These are phyloP conservation scores for Salix dunnii DNA, from an alignment of 345 rosid species.

Conservation along the genomic window DNA sequence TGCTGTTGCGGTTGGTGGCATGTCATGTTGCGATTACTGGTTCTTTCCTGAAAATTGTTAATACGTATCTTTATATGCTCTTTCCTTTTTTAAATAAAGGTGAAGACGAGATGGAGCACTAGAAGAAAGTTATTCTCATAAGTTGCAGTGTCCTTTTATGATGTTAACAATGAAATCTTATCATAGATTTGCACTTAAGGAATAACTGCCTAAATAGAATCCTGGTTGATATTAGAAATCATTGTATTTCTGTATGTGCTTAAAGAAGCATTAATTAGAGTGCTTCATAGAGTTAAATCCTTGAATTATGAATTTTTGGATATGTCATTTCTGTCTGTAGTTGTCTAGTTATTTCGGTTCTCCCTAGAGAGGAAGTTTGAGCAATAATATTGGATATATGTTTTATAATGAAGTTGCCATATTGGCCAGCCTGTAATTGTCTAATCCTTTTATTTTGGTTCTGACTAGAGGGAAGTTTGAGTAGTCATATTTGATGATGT, in stretches of 20 bases:
- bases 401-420: background rate
- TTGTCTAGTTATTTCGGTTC: background rate
- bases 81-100: background rate
- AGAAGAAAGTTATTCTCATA: slow-evolving; percentile 16
- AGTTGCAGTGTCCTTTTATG: slow-evolving; percentile 20
- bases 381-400: slow-evolving; percentile 6
- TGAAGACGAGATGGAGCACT: background rate
- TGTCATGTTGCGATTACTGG: slow-evolving; percentile 29
- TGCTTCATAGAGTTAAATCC: background rate
- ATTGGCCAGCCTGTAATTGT: background rate
- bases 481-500: slow-evolving; percentile 3
- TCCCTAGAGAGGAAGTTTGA: background rate
- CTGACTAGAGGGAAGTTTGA: background rate
- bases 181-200: slow-evolving; percentile 10
- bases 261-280: background rate
- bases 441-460: background rate
- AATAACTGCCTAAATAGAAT: background rate
- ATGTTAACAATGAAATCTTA: slow-evolving; percentile 15
- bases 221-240: background rate
- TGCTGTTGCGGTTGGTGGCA: slow-evolving; percentile 26
- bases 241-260: background rate
- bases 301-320: slow-evolving; percentile 6
- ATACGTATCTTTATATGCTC: background rate
- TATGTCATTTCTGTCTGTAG: background rate
- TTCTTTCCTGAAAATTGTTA: slow-evolving; percentile 19